Percentiles rank a stretch among this genome's conserved stretches.
These are phyloP conservation scores for Trametes sanguinea DNA, from an alignment of 768 basidiomycete species.

Conservation along the genomic window DNA sequence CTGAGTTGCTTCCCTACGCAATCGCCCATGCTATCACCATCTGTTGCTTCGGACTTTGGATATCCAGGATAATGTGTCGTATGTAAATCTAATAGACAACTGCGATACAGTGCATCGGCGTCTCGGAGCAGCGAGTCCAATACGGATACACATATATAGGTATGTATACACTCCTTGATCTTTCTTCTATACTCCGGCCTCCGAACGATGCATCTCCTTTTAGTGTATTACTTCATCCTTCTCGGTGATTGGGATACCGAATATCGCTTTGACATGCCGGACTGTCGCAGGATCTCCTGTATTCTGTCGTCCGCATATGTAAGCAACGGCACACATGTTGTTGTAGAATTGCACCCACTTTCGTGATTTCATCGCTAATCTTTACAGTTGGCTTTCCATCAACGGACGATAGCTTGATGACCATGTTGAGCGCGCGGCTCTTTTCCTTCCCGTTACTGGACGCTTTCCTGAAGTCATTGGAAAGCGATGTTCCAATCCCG, in stretches of 20 bases:
- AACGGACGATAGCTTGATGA: conserved; percentile 86
- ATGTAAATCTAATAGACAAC: background rate
- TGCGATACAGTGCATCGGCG: too few species aligned
- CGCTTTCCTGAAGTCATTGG: conserved; percentile 76
- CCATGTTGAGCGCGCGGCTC: conserved; percentile 89
- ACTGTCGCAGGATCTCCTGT: conserved; percentile 55
- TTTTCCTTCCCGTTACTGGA: conserved; percentile 51
- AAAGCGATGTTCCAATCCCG: conserved; percentile 91
- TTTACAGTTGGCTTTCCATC: conserved; percentile 82
- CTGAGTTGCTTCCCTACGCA: conserved; percentile 25
- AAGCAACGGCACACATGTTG: background rate
- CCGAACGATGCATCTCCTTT: background rate
- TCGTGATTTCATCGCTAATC: conserved; percentile 88
- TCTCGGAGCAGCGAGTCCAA: too few species aligned
- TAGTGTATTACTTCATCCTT: conserved; percentile 8
- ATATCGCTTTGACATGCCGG: conserved; percentile 51
- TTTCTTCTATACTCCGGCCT: too few species aligned
- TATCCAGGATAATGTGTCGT: background rate
- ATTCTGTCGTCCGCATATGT: conserved; percentile 36
- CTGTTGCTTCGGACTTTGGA: background rate
- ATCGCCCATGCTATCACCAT: background rate
- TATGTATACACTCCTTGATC: background rate
- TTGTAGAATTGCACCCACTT: conserved; percentile 46
- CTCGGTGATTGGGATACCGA: conserved; percentile 28
- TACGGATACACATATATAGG: background rate